phyloP scores from a whole-genome alignment of 106 monocot species.

The Alisma plantagoaquatica region DNA sequence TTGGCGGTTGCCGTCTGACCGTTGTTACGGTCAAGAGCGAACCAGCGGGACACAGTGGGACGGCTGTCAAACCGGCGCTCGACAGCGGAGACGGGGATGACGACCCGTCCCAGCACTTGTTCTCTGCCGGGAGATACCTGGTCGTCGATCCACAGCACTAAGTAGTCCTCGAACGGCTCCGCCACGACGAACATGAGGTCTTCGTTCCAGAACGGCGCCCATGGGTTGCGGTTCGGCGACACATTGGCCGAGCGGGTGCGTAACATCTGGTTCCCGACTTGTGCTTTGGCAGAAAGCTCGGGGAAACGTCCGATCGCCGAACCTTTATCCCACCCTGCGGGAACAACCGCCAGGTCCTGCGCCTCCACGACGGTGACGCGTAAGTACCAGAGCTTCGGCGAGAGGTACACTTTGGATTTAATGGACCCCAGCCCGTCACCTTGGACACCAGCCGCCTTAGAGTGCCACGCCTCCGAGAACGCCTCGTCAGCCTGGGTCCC shows the following conservation, averaged over 20 bases:
- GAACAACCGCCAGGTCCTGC: constrained; percentile 34
- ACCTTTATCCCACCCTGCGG: no score
- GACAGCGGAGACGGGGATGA: constrained; percentile 24
- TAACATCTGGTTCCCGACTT: constrained; percentile 40
- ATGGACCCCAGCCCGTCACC: constrained; percentile 36
- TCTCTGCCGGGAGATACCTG: constrained; percentile 27
- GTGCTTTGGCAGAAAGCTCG: constrained; percentile 45
- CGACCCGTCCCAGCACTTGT: constrained; percentile 36
- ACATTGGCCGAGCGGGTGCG: constrained; percentile 34
- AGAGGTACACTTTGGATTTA: constrained; percentile 72
- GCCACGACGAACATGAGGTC: constrained; percentile 72
- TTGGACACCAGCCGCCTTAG: constrained; percentile 33
- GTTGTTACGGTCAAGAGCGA: constrained; percentile 26
- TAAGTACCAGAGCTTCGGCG: constrained; percentile 81
- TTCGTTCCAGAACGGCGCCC: constrained; percentile 59
- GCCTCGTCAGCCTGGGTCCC: constrained; percentile 83
- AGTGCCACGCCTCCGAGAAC: constrained; percentile 76
- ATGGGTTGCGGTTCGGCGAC: constrained; percentile 12
- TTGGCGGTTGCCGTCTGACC: neutral
- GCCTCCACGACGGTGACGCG: constrained; percentile 57
- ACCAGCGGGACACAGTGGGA: constrained; percentile 41
- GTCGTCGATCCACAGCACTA: constrained; percentile 42
- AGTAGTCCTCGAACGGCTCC: constrained; percentile 67
- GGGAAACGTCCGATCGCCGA: no score
- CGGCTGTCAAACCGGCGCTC: constrained; percentile 38